phyloP scores from a whole-genome alignment of 805 yeast species.

The Candida taoyuanica region DNA sequence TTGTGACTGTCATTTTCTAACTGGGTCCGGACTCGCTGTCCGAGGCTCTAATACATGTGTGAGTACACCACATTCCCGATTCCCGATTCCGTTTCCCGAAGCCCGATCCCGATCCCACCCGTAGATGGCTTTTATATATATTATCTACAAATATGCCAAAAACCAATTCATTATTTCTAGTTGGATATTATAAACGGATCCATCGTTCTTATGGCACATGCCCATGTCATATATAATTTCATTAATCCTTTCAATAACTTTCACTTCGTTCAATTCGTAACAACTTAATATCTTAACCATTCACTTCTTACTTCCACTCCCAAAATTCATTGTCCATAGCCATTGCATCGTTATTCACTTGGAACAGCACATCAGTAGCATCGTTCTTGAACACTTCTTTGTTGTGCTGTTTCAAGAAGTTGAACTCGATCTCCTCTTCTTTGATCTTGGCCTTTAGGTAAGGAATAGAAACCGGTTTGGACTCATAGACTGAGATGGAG shows the following conservation, averaged over 20 bases:
- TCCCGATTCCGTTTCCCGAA: too few species aligned
- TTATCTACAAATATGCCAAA: too few species aligned
- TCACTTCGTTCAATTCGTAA: background rate
- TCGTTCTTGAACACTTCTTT: constrained; percentile 8
- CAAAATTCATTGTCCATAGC: constrained; percentile 16
- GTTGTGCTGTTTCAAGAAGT: constrained; percentile 22
- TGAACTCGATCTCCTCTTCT: constrained; percentile 22
- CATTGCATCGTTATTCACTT: constrained; percentile 9
- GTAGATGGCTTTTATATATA: too few species aligned
- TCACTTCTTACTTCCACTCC: constrained; percentile 18
- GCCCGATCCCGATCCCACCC: background rate
- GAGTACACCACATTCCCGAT: too few species aligned
- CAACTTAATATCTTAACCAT: background rate
- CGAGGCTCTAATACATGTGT: too few species aligned
- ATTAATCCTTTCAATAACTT: too few species aligned
- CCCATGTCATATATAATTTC: background rate
- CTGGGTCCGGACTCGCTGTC: too few species aligned
- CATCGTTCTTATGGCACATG: background rate
- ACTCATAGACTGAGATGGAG: constrained; percentile 5
- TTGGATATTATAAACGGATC: background rate
- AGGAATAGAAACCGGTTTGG: constrained; percentile 1
- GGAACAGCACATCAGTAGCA: constrained; percentile 17
- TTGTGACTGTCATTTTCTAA: background rate
- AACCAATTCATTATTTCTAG: too few species aligned
- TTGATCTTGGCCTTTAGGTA: constrained; percentile 7